Conservation (phyloP, 2,329 filamentous ascomycete species). For the Didymella lethalis region DNA sequence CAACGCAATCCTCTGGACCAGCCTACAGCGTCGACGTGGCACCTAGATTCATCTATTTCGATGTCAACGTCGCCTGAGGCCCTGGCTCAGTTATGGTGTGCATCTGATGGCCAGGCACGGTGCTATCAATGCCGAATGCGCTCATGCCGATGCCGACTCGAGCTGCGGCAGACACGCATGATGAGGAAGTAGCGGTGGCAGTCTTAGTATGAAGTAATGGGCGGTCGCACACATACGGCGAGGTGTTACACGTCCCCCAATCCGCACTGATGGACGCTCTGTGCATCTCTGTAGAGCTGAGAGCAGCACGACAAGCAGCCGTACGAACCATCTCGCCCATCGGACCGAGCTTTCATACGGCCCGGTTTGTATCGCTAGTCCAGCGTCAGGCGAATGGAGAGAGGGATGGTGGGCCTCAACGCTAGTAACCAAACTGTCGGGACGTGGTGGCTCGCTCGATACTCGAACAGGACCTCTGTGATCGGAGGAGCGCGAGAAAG, state of each 20-base stretch:
- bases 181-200: slow-evolving; percentile 3
- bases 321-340: slow-evolving; percentile 10
- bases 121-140: not conserved
- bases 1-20: not conserved
- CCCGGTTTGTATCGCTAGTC: slow-evolving; percentile 13
- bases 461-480: slow-evolving; percentile 2
- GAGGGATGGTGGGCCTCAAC: slow-evolving; percentile 1
- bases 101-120: slow-evolving; percentile 2
- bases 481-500: slow-evolving; percentile 7
- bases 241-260: slow-evolving; percentile 8
- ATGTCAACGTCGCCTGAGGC: slow-evolving; percentile 4
- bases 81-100: not conserved
- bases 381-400: slow-evolving; percentile 5
- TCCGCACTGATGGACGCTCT: slow-evolving; percentile 8
- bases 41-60: slow-evolving; percentile 6
- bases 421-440: slow-evolving; percentile 4
- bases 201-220: not conserved
- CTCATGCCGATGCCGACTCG: not conserved
- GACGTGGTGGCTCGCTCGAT: not conserved
- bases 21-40: slow-evolving; percentile 11
- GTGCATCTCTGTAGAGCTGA: slow-evolving; percentile 4
- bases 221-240: slow-evolving; percentile 9
- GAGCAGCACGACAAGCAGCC: slow-evolving; percentile 1
- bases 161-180: not conserved
- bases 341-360: slow-evolving; percentile 17